Conservation (phyloP, 2,329 filamentous ascomycete species). For the Fusarium domesticum region DNA sequence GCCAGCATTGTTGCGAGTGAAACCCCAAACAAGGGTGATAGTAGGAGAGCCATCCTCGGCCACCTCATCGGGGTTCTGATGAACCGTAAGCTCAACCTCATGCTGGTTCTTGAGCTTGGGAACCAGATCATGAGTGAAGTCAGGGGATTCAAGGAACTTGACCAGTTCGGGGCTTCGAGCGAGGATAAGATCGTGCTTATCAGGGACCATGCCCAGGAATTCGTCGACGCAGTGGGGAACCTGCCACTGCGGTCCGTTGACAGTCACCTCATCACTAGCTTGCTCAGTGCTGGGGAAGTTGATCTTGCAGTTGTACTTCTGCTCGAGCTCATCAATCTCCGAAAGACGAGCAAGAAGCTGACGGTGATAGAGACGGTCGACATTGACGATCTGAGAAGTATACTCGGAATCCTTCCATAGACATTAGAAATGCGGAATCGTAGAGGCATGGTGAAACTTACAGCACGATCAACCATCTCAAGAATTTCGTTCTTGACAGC, state of each 20-base stretch:
- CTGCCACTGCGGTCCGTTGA: conserved; percentile 96
- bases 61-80: conserved; percentile 58
- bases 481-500: conserved; percentile 98
- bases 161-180: conserved; percentile 72
- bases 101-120: conserved; percentile 87
- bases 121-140: conserved; percentile 77
- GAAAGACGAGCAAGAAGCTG: conserved; percentile 84
- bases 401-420: conserved; percentile 80
- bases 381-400: conserved; percentile 87
- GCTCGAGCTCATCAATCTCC: conserved; percentile 92
- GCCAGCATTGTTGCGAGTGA: conserved; percentile 95
- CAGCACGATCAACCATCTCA: conserved; percentile 96
- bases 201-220: conserved; percentile 95
- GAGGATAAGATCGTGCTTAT: conserved; percentile 88
- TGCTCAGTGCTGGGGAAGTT: conserved; percentile 97
- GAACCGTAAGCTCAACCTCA: conserved; percentile 80
- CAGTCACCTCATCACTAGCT: conserved; percentile 91
- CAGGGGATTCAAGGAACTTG: conserved; percentile 75
- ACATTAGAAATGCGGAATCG: conserved; percentile 3
- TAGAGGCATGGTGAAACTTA: conserved; percentile 41
- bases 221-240: conserved; percentile 95
- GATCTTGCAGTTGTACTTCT: conserved; percentile 99
- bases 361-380: conserved; percentile 92
- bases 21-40: conserved; percentile 68
- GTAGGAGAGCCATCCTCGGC: conserved; percentile 57